Evolutionary conservation across 805 yeast genomes (phyloP), one percentile per base, ranked within the genome.

Genomic region (Pichia paraexigua): DNA sequence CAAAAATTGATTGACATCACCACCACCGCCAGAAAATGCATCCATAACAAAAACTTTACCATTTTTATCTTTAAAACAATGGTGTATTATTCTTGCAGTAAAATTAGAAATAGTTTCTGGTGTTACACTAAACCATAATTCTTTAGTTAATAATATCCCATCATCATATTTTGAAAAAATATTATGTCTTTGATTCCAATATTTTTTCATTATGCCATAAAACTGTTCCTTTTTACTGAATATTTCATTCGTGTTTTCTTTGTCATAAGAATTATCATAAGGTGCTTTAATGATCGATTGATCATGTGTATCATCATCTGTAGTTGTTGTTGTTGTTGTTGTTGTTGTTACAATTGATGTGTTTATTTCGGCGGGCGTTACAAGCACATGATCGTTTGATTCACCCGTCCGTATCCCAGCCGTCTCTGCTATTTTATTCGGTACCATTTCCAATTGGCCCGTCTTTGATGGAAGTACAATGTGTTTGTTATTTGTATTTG

Each of bases 1-100:
- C 46, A 91, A 87, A 65, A 88, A 79, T 56, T 86, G 94, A 28
- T 87, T 85, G 1, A 86, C 71, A 61, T 88, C 87, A 0, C 96
- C 95, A 1, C 95, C 96, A 2, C 90, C 95, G 0, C 96, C 96
- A 56, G 94, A 82, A 60, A 86, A 87, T 1, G 85, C 75, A 61
- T 88, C 96, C 21, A 85, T 64, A 1, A 53, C 52, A 18, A 24
- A 42, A 6, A 90, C 78, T 58, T 87, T 95, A 22, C 87, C 84
- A 1, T 86, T 70, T 0, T 96, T 96, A 1, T 95, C 96, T 1
- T 90, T 96, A 59, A 87, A 87, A 1, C 86, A 75, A 62, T 89
- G 71, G 47, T 70, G 65, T n/a, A 82, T 66, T 49, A 80, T 72
- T 49, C 73, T 72, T 0, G 90, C 84, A 0, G 76, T 66, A 57